Base-by-base conservation (phyloP, 2,329 filamentous ascomycete genomes). In the Gliomastix tumulicola region DNA sequence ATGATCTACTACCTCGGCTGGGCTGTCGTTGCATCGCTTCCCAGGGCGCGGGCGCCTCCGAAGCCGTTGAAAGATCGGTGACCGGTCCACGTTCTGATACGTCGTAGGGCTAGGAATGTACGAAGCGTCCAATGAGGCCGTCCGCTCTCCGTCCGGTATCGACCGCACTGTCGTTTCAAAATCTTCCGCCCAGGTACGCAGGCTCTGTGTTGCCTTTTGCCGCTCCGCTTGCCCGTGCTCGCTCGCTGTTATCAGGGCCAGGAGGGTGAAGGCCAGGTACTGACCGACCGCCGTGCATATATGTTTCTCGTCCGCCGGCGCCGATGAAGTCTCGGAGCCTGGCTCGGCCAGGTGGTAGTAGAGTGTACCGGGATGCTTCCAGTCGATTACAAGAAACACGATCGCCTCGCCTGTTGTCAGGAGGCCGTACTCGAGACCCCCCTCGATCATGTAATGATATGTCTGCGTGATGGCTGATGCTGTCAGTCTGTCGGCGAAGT, bases 371-470 rank as follows among this genome's bases (percentile, higher is more conserved):
- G 36, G 39, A 2, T 46, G 34, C 2, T n/a, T 4, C 50, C 41
- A 55, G 32, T 54, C 39, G 9, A 66, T 41, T 31, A 52, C 56
- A 13, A 71, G 54, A 39, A 68, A 69, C 21, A 69, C 57, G 32
- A 60, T 60, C 3, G 57, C 54, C 45, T 70, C 59, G 17, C 62
- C 61, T 2, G 60, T 70, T 12, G 53, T 58, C 25, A 72, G 37
- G 19, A 57, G 51, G 11, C 67, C 57, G 41, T 66, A 68, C 38
- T 65, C 56, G 7, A 69, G 51, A 1, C 69, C 62, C 12, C 49
- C 51, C 34, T 63, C 45, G 10, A 74, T 58, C 59, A 74, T 74
- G 47, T 72, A 71, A 23, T 66, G 57, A 44, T 66, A 74, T 1
- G 58, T 62, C 48, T 74, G 62, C 6, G 63, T 65, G 25, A 74